Evolutionary conservation across 106 monocot species (phyloP).

Genomic region (Gastrodia elata): DNA sequence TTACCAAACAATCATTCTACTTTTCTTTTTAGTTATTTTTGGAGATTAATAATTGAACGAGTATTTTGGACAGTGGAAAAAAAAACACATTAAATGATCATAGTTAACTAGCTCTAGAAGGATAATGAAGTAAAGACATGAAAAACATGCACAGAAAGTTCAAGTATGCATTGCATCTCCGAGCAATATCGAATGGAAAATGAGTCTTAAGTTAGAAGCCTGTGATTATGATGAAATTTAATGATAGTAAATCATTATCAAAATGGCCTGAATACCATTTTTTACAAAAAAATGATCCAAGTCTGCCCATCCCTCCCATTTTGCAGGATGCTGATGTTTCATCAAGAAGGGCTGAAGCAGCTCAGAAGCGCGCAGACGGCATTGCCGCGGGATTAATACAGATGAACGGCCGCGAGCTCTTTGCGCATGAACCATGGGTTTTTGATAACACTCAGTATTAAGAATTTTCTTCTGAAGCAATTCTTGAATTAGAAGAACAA

Average conservation of each 20-base stretch:
- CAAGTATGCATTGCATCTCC: too few relatives aligned
- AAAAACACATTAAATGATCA: too few relatives aligned
- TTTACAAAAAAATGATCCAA: background rate
- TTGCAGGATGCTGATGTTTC: constrained; percentile 55
- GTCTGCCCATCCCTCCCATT: background rate
- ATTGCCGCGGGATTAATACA: constrained; percentile 50
- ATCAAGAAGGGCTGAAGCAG: constrained; percentile 50
- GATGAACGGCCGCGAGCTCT: constrained; percentile 93
- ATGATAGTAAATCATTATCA: background rate
- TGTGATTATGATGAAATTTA: background rate
- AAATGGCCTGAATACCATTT: background rate
- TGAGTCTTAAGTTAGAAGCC: too few relatives aligned
- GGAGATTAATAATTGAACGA: too few relatives aligned
- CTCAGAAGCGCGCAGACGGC: constrained; percentile 68
- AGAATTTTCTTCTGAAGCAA: background rate
- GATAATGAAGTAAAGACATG: too few relatives aligned
- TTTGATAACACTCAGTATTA: constrained; percentile 72
- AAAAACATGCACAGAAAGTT: too few relatives aligned
- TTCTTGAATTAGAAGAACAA: background rate
- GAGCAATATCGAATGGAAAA: background rate
- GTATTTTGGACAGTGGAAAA: background rate
- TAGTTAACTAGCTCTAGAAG: too few relatives aligned
- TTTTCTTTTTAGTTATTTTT: too few relatives aligned
- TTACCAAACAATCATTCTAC: too few relatives aligned
- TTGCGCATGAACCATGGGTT: constrained; percentile 79